phyloP scores from a whole-genome alignment of 2,329 filamentous ascomycete species.

The Ophiostoma novo-ulmi region DNA sequence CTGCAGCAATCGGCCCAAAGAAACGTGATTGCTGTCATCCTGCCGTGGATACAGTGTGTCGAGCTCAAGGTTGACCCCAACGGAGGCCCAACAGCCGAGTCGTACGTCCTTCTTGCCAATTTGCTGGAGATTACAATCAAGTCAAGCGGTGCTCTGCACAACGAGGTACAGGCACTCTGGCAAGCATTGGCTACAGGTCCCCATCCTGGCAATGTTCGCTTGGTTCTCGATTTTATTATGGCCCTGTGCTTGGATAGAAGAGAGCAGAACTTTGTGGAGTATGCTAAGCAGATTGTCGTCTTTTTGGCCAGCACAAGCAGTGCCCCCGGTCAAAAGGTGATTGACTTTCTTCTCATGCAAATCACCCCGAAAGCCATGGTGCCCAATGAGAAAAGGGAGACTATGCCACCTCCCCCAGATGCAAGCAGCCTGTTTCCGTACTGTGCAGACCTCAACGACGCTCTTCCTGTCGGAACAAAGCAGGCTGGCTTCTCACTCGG shows the following conservation, averaged over 20 bases:
- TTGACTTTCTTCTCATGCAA: conserved; percentile 87
- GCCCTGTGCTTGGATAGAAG: conserved; percentile 84
- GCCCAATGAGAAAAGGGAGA: conserved; percentile 71
- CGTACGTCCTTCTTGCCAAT: conserved; percentile 92
- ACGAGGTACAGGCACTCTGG: conserved; percentile 96
- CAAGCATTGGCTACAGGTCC: conserved; percentile 91
- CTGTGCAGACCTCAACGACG: conserved; percentile 74
- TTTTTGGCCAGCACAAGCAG: conserved; percentile 77
- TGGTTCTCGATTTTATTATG: conserved; percentile 96
- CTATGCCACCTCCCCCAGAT: conserved; percentile 48
- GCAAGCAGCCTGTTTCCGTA: conserved; percentile 77
- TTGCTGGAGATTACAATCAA: conserved; percentile 94
- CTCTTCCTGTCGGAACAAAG: conserved; percentile 82
- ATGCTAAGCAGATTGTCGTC: conserved; percentile 96
- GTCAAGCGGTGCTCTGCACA: conserved; percentile 80
- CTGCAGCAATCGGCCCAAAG: conserved; percentile 76
- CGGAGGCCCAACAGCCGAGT: conserved; percentile 81
- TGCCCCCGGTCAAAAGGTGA: conserved; percentile 77
- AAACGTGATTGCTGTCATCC: conserved; percentile 87
- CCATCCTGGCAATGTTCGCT: conserved; percentile 85
- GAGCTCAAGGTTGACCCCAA: conserved; percentile 89
- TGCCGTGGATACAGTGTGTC: conserved; percentile 94
- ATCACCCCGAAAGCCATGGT: conserved; percentile 97
- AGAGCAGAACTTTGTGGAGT: conserved; percentile 97
- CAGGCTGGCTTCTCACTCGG: conserved; percentile 87